Base-by-base conservation (phyloP, 2,329 filamentous ascomycete species). In the Neocucurbitaria cava region DNA sequence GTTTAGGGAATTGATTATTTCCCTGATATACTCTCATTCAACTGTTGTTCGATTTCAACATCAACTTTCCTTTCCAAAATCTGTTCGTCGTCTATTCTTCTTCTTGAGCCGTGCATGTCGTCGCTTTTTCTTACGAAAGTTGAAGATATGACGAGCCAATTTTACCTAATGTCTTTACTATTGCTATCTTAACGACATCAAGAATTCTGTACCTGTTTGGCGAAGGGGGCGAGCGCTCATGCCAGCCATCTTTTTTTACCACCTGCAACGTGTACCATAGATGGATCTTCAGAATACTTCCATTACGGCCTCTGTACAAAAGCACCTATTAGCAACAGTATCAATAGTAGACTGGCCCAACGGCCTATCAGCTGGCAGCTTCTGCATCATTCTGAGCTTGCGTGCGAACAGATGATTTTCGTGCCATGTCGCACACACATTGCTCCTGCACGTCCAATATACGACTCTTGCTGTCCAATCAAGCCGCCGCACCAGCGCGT, bases 231-330 rank as follows among this genome's bases (percentile, higher is more conserved):
- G n/a, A n/a, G 39, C 36, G 38, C 52, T 46, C 47, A 36, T 44
- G 43, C 50, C 41, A 54, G 52, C 51, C 61, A 56, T 44, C 18
- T 50, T 45, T 46, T 56, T 56, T 61, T 58, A 11, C 15, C 15
- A 10, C 31, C 55, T 52, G 44, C 56, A 48, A 57, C 55, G 52
- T 75, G 73, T 75, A 75, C 64, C 59, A 74, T 75, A 75, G 59
- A 69, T 64, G 62, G 60, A 52, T 54, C 59, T 58, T 56, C 49
- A 49, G 56, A 58, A 49, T 58, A 57, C 54, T 48, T 54, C 53
- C 56, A 57, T 72, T 57, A 75, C 71, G 71, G 70, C 72, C 69
- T 72, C 54, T 75, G 70, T 75, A 74, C 58, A 72, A 75, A 74
- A 72, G 60, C 65, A 69, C 54, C 55, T 66, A 68, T 61, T 66